phyloP scores from a whole-genome alignment of 345 rosid species.

The Eucalyptus erythrocorys region DNA sequence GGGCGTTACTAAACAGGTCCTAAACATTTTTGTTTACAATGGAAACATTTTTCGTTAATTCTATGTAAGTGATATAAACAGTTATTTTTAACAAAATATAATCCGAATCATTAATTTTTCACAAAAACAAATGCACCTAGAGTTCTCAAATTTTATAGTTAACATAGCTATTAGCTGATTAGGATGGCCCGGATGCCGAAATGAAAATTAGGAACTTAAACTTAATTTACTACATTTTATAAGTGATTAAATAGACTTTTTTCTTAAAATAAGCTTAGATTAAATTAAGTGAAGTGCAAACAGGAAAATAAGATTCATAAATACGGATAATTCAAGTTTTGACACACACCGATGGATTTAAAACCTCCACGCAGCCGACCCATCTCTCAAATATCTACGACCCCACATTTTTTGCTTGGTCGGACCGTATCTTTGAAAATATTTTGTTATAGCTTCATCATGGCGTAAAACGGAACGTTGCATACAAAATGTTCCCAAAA shows the following conservation, averaged over 20 bases:
- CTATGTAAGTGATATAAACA: neutral
- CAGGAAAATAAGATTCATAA: neutral
- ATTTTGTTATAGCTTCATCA: neutral
- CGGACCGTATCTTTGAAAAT: neutral
- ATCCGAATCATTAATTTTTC: neutral
- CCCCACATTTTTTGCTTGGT: neutral
- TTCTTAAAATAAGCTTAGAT: neutral
- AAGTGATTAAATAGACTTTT: neutral
- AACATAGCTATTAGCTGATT: neutral
- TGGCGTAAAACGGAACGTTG: neutral
- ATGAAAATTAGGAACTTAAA: neutral
- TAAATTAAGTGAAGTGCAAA: neutral
- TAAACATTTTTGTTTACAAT: too few relatives aligned
- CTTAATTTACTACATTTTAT: neutral
- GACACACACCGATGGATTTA: neutral
- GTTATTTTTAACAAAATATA: neutral
- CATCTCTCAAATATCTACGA: neutral
- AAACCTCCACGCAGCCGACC: neutral
- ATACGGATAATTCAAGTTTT: neutral
- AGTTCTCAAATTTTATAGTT: neutral
- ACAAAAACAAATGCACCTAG: fast-evolving
- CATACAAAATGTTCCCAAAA: neutral
- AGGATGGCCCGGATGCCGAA: neutral
- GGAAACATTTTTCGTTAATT: too few relatives aligned
- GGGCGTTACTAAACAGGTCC: neutral